phyloP scores from a whole-genome alignment of 331 rosid genomes.

The Dryas integrifolia region DNA sequence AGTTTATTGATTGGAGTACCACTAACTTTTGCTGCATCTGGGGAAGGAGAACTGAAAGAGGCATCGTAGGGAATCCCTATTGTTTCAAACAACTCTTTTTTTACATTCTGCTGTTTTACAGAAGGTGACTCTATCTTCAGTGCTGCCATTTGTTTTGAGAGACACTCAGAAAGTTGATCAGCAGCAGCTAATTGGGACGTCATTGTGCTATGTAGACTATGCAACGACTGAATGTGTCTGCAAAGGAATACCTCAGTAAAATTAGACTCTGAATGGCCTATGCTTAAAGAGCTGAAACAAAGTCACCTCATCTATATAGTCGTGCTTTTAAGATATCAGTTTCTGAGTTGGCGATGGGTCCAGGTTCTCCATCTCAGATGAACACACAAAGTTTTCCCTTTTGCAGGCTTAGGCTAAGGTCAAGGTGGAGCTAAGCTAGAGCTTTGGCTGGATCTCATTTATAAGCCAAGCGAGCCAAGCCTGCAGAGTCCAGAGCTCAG shows the following conservation, averaged over 20 bases:
- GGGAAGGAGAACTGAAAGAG: constrained; percentile 66
- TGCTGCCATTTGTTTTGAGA: constrained; percentile 71
- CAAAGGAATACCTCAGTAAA: constrained; percentile 24
- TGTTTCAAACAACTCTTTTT: constrained; percentile 72
- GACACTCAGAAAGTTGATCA: constrained; percentile 73
- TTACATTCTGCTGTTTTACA: constrained; percentile 52
- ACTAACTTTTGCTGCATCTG: constrained; percentile 38
- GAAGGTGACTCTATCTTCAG: constrained; percentile 60
- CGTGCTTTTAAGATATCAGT: neutral
- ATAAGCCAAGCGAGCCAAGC: neutral
- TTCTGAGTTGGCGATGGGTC: neutral
- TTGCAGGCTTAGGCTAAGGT: neutral
- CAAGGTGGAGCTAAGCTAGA: neutral
- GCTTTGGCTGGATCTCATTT: neutral
- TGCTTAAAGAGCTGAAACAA: neutral
- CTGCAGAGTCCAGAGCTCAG: neutral
- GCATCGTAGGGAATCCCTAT: constrained; percentile 83
- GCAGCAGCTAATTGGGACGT: constrained; percentile 82
- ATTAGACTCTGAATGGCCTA: neutral
- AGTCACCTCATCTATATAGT: neutral
- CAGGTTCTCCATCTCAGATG: neutral
- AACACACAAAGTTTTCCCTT: neutral
- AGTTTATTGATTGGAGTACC: constrained; percentile 47
- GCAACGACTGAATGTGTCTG: constrained; percentile 67
- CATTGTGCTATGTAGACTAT: constrained; percentile 67